Conservation (phyloP, 305 asterid genomes). For the Andrographis paniculata region DNA sequence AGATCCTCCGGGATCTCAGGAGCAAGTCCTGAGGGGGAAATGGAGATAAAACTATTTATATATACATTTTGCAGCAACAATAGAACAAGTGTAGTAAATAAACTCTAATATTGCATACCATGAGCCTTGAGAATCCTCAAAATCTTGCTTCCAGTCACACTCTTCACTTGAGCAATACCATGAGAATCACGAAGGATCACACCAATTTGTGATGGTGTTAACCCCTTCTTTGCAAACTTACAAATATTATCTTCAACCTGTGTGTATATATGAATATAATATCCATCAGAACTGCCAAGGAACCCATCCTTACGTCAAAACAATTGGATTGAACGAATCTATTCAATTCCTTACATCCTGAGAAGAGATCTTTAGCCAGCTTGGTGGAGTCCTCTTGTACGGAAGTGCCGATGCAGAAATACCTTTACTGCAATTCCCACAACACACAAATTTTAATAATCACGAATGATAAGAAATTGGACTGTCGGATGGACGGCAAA, state of each 20-base stretch:
- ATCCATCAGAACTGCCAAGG: too few relatives aligned
- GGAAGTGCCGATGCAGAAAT: slow-evolving; percentile 62
- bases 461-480: slow-evolving; percentile 7
- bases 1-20: slow-evolving; percentile 63
- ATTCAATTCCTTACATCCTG: slow-evolving; percentile 50
- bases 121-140: slow-evolving; percentile 53
- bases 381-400: slow-evolving; percentile 58
- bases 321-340: too few relatives aligned
- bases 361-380: slow-evolving; percentile 49
- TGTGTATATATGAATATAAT: not conserved
- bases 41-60: not conserved
- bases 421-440: slow-evolving; percentile 39
- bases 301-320: too few relatives aligned
- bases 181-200: slow-evolving; percentile 66
- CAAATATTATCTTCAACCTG: slow-evolving; percentile 79
- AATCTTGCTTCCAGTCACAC: slow-evolving; percentile 64
- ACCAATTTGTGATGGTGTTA: slow-evolving; percentile 59
- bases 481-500: not conserved
- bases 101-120: slow-evolving; percentile 18
- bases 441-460: not conserved
- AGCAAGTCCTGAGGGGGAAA: slow-evolving; percentile 42
- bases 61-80: not conserved
- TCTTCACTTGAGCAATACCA: slow-evolving; percentile 82
- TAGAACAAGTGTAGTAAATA: not conserved
- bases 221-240: slow-evolving; percentile 65